Percentiles rank a stretch among this genome's conserved stretches.
Evolutionary conservation across 176 grass and related monocot species (phyloP).

Genomic region (Oryza officinalis): DNA sequence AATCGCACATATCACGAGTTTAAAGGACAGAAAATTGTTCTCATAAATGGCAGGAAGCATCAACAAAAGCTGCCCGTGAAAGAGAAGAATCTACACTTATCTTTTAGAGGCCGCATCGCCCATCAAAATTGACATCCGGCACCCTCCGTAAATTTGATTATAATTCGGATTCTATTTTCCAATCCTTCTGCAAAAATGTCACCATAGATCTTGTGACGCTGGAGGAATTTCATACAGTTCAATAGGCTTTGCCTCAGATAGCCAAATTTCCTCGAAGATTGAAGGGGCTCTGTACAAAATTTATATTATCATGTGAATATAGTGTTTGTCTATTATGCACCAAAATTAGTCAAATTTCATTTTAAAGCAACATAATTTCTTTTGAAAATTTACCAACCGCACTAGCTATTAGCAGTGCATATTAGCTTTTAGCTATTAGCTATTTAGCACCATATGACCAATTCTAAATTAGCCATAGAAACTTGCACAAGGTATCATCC

Average conservation of each 20-base stretch:
- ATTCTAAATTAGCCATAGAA: not conserved
- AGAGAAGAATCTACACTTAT: slow-evolving; percentile 20
- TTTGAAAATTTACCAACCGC: not conserved
- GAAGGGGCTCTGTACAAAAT: slow-evolving; percentile 1
- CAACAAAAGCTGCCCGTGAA: slow-evolving; percentile 21
- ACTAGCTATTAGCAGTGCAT: not conserved
- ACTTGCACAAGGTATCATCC: not conserved
- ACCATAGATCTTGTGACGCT: no score
- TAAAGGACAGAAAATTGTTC: not conserved
- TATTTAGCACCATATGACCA: not conserved
- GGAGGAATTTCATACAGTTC: no score
- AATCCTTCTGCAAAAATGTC: no score
- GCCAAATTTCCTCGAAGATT: no score
- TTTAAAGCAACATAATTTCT: not conserved
- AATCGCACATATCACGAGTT: no score
- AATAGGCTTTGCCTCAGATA: no score
- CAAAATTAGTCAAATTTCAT: not conserved
- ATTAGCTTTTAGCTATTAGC: no score
- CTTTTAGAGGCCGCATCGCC: no score
- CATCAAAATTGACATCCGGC: no score
- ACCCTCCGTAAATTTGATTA: no score
- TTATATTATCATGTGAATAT: not conserved
- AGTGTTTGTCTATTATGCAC: not conserved
- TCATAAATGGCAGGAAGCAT: slow-evolving; percentile 2
- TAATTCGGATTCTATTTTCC: no score